Evolutionary conservation across 2,329 filamentous ascomycete genomes (phyloP).

Genomic region (Hortaea werneckii): DNA sequence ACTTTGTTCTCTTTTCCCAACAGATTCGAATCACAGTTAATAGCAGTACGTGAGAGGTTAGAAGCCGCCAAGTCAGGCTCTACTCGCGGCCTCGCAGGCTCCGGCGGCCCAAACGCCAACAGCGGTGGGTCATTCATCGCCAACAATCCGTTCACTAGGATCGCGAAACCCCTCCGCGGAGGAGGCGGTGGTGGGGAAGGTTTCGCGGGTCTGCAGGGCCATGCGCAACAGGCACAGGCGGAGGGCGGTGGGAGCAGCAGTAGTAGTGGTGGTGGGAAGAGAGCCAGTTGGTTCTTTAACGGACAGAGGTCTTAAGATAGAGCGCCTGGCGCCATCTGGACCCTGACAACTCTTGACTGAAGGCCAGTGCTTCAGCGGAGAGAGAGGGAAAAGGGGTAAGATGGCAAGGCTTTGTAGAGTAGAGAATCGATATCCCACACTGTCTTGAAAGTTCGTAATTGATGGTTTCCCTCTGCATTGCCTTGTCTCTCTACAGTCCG

Average conservation of each 20-base stretch:
- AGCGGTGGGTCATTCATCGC: slow-evolving; percentile 34
- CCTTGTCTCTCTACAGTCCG: too few species aligned
- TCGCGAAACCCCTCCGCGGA: slow-evolving; percentile 55
- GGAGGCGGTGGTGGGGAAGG: slow-evolving; percentile 35
- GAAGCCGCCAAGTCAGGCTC: slow-evolving; percentile 89
- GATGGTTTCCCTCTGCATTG: too few species aligned
- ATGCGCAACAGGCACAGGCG: slow-evolving; percentile 7
- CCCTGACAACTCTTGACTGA: too few species aligned
- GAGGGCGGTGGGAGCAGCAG: neutral
- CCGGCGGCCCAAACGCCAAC: slow-evolving; percentile 39
- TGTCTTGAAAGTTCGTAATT: too few species aligned
- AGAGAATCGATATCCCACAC: too few species aligned
- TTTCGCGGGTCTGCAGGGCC: slow-evolving; percentile 31
- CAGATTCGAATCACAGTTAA: slow-evolving; percentile 95
- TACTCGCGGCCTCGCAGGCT: slow-evolving; percentile 65
- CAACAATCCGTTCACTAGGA: slow-evolving; percentile 62
- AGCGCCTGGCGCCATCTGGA: too few species aligned
- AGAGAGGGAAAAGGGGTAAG: too few species aligned
- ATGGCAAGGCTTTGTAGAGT: too few species aligned
- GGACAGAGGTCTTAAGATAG: slow-evolving; percentile 8
- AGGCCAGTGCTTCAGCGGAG: too few species aligned
- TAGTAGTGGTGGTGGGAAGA: slow-evolving; percentile 7
- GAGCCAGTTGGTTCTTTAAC: slow-evolving; percentile 22
- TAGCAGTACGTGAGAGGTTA: slow-evolving; percentile 88
- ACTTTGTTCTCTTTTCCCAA: neutral